Evolutionary conservation across 108 stramenopile genomes (phyloP).

Genomic region (Skeletonema tropicum): DNA sequence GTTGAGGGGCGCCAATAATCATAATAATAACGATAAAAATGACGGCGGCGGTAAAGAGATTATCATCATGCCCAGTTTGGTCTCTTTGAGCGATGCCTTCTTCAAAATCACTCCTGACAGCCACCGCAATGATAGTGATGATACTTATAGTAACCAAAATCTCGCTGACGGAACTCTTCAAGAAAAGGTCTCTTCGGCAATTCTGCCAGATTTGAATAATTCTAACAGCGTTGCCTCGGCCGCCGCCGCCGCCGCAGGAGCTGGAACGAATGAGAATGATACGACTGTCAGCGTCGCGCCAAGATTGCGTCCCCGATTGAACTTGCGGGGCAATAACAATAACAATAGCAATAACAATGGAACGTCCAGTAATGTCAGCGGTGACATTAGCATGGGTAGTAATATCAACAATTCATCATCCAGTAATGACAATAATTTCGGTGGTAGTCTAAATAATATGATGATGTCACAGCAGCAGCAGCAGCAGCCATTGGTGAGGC

Average conservation of each 20-base stretch:
- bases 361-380: no score
- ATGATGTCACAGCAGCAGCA: background rate
- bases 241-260: no score
- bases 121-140: background rate
- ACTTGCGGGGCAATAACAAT: no score
- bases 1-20: background rate
- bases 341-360: no score
- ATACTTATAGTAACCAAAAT: background rate
- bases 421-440: background rate
- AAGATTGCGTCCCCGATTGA: no score
- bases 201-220: no score
- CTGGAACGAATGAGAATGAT: no score
- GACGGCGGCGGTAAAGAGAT: constrained; percentile 13
- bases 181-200: no score
- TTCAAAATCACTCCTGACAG: background rate
- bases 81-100: constrained; percentile 25
- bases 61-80: constrained; percentile 19
- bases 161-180: background rate
- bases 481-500: background rate
- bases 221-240: no score
- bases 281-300: no score
- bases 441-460: background rate
- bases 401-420: background rate
- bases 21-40: background rate
- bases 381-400: no score